Evolutionary conservation across 2,329 filamentous ascomycete species (phyloP), one percentile per base, ranked within the genome.

Genomic region (Cytospora leucostoma): DNA sequence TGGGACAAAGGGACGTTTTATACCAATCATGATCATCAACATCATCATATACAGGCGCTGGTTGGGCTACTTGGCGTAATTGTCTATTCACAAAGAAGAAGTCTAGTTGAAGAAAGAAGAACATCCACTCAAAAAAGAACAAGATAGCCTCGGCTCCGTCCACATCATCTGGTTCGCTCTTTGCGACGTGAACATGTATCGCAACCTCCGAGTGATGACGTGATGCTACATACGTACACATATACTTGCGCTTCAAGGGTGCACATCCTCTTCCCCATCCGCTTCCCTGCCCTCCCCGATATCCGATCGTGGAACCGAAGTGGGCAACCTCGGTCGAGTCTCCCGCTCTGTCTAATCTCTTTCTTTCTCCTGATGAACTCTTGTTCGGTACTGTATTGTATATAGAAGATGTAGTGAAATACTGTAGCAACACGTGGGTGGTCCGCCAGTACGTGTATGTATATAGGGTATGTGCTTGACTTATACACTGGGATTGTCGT

Each of bases 1-100:
- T 17, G 35, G 61, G 61, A 52, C 15, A 10, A n/a, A 19, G 64
- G 61, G 37, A 61, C 51, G 58, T 60, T 27, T 64, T 64, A 66
- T 66, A 66, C 61, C 64, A 66, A 54, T 59, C 32, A 52, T 56
- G 33, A 57, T 60, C 53, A 63, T 55, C 55, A 50, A 38, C 32
- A 52, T 56, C 32, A 57, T 60, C 53, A 63, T 58, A 54, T 50
- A 49, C 53, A 38, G 53, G 58, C 51, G 58, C 38, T 32, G 51
- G 58, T 32, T 32, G 53, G 58, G 27, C 19, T 17, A 10, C 19
- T 19, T 49, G 58, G 58, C 53, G 12, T 38, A 4, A 17, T 13
- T 7, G 12, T 40, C 5, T 47, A 21, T 19, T 11, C 44, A 47
- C n/a, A 47, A 21, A 19, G 2, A 47, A 15, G 32, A 40, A 35